Percentiles rank a stretch among this genome's conserved stretches.
phyloP scores from a whole-genome alignment of 2,329 filamentous ascomycete genomes.

The Colletotrichum euphorbiae region DNA sequence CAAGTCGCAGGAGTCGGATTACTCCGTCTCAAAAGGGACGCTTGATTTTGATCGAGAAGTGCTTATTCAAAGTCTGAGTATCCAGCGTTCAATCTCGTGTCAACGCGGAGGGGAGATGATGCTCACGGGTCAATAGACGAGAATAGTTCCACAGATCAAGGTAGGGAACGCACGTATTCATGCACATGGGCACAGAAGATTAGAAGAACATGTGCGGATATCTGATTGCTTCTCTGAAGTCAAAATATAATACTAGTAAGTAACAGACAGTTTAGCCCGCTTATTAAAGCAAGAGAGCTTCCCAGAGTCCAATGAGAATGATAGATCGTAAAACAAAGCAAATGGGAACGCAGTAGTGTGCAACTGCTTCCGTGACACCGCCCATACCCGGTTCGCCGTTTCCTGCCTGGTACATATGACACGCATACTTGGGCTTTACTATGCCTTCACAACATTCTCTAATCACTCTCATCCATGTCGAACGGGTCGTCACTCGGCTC shows the following conservation, averaged over 20 bases:
- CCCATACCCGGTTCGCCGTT: conserved; percentile 23
- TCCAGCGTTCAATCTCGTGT: no score
- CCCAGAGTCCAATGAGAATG: conserved; percentile 4
- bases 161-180: no score
- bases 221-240: neutral
- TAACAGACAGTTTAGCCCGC: neutral
- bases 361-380: conserved; percentile 8
- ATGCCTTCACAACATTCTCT: conserved; percentile 16
- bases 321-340: conserved; percentile 23
- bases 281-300: conserved; percentile 5
- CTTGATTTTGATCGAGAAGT: no score
- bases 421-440: neutral
- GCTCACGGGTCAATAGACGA: no score
- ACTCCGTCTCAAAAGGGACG: no score
- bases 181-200: no score
- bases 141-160: no score
- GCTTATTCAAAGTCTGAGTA: no score
- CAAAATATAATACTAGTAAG: conserved; percentile 3
- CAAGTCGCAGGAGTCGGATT: no score
- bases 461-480: conserved; percentile 58
- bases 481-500: conserved; percentile 60
- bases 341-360: conserved; percentile 15
- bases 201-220: neutral
- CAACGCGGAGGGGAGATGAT: no score
- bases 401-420: conserved; percentile 9